These are phyloP conservation scores for Ceratobasidium sp. DNA, from an alignment of 1,284 basidiomycete species.

Conservation along the genomic window DNA sequence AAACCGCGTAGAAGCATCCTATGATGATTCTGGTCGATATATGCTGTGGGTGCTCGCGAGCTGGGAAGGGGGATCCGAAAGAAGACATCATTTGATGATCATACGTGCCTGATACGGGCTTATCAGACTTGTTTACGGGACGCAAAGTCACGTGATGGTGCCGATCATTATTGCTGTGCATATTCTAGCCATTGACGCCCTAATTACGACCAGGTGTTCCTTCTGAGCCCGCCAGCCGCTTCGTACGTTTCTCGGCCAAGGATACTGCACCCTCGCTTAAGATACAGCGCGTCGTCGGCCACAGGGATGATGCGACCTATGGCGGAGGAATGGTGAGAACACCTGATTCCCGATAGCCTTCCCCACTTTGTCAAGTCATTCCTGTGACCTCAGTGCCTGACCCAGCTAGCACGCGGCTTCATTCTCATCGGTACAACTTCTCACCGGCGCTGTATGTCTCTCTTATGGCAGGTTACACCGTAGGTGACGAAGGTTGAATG, in stretches of 20 bases:
- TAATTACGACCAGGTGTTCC: neutral
- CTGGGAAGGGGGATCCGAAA: neutral
- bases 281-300: conserved; percentile 13
- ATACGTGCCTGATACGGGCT: neutral
- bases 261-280: neutral
- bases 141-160: neutral
- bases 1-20: neutral
- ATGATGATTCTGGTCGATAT: neutral
- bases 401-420: neutral
- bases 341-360: neutral
- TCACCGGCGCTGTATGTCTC: neutral
- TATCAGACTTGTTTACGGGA: neutral
- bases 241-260: conserved; percentile 10
- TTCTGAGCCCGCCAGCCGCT: conserved; percentile 5
- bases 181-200: neutral
- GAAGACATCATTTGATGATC: conserved; percentile 7
- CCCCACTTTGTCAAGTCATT: neutral
- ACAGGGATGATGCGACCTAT: conserved; percentile 3
- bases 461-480: neutral
- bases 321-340: neutral
- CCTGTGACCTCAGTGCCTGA: neutral
- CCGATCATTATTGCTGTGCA: conserved; percentile 15
- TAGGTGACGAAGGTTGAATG: neutral
- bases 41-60: neutral
- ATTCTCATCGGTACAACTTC: neutral